These are phyloP conservation scores for Xylaria sp. DNA, from an alignment of 2,329 filamentous ascomycete genomes.

Conservation along the genomic window DNA sequence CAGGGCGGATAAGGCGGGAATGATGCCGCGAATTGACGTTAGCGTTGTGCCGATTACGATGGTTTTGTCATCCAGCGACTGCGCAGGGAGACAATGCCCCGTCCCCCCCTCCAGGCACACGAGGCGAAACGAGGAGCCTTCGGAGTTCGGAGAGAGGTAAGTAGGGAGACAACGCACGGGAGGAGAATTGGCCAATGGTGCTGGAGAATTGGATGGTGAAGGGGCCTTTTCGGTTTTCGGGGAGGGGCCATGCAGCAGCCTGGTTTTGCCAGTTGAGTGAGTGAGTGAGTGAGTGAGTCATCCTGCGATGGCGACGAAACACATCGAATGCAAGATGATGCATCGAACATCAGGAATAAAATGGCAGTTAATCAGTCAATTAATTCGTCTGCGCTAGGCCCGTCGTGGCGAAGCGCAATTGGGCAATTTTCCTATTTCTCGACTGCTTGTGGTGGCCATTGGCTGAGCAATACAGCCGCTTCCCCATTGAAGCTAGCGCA, in stretches of 20 bases:
- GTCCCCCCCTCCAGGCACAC: background rate
- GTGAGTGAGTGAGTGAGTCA: too few relatives aligned
- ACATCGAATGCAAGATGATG: slow-evolving; percentile 17
- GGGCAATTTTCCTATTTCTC: slow-evolving; percentile 29
- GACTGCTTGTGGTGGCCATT: slow-evolving; percentile 10
- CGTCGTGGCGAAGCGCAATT: slow-evolving; percentile 28
- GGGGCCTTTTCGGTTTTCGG: slow-evolving; percentile 13
- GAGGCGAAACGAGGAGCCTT: slow-evolving; percentile 10
- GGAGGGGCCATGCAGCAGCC: slow-evolving; percentile 25
- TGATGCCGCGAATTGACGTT: too few relatives aligned
- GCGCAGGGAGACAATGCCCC: too few relatives aligned
- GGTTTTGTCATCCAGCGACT: too few relatives aligned
- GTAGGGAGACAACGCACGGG: background rate
- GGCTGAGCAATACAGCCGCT: slow-evolving; percentile 2
- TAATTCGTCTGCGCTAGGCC: slow-evolving; percentile 19
- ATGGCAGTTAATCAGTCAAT: background rate
- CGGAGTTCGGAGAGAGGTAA: slow-evolving; percentile 15
- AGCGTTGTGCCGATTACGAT: too few relatives aligned
- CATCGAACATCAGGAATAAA: slow-evolving; percentile 10
- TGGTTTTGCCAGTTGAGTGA: too few relatives aligned
- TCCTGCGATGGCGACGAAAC: slow-evolving; percentile 28
- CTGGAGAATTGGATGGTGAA: slow-evolving; percentile 29
- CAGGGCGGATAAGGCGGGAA: slow-evolving; percentile 22
- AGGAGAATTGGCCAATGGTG: slow-evolving; percentile 36
- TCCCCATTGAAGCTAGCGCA: slow-evolving; percentile 6